Conservation (phyloP, 768 basidiomycete species). For the Hygrocybe coccinea region DNA sequence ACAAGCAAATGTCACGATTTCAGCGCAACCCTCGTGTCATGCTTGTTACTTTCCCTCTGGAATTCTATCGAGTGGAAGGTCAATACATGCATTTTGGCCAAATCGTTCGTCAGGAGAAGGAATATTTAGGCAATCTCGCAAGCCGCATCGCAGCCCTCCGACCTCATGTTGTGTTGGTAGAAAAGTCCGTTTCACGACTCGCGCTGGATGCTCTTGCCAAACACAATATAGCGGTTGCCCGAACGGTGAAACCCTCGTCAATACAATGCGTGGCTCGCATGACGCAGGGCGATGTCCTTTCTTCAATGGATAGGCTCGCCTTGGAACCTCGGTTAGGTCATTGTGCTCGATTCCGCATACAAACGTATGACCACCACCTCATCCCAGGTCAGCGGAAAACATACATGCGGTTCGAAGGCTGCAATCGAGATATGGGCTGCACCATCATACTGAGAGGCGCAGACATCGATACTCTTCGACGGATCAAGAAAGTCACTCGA, state of each 20-base stretch:
- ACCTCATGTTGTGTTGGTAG: constrained; percentile 89
- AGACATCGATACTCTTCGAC: constrained; percentile 70
- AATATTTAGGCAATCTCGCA: constrained; percentile 84
- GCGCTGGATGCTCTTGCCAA: constrained; percentile 83
- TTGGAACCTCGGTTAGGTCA: constrained; percentile 86
- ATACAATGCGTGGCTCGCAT: constrained; percentile 86
- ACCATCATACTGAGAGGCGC: constrained; percentile 90
- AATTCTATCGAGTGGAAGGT: constrained; percentile 87
- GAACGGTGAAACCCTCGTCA: constrained; percentile 83
- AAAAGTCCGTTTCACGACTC: constrained; percentile 85
- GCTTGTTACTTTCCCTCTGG: constrained; percentile 92
- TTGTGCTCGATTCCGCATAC: constrained; percentile 78
- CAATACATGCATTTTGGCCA: constrained; percentile 93
- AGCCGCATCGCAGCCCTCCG: constrained; percentile 85
- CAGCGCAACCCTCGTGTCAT: constrained; percentile 88
- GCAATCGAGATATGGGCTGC: constrained; percentile 87
- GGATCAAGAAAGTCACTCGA: constrained; percentile 87
- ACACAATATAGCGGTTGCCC: constrained; percentile 84
- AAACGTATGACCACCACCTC: constrained; percentile 90
- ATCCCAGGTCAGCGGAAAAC: constrained; percentile 96
- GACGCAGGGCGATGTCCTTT: constrained; percentile 92
- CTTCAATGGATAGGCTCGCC: constrained; percentile 91
- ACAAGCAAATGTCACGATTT: constrained; percentile 86
- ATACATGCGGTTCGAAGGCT: constrained; percentile 97
- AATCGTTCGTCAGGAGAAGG: constrained; percentile 86